Evolutionary conservation across 2,329 filamentous ascomycete species (phyloP).

Genomic region (Fusarium subglutinans): DNA sequence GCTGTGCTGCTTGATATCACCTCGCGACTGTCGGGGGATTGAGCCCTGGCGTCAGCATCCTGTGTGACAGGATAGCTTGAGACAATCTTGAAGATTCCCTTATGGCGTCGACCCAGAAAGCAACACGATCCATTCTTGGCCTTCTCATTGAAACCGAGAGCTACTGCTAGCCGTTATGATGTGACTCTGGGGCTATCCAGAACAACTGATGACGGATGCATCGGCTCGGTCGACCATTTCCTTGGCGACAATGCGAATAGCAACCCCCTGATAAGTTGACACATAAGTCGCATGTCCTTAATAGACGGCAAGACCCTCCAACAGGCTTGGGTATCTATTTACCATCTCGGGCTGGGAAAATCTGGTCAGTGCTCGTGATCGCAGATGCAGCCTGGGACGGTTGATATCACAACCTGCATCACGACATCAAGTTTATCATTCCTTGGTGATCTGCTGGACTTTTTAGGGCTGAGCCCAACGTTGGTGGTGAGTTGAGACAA

Average conservation of each 20-base stretch:
- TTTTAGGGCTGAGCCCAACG: not conserved
- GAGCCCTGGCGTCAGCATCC: not conserved
- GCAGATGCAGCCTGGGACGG: too few species aligned
- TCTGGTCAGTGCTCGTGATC: too few species aligned
- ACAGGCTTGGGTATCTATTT: rapidly evolving
- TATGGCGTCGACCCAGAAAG: not conserved
- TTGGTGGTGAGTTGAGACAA: not conserved
- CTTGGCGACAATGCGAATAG: not conserved
- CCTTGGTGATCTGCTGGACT: too few species aligned
- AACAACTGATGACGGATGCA: not conserved
- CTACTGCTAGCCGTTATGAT: not conserved
- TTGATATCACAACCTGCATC: not conserved
- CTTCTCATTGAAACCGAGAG: not conserved
- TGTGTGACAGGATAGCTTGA: not conserved
- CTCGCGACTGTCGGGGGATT: not conserved
- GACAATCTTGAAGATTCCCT: too few species aligned
- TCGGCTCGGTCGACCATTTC: not conserved
- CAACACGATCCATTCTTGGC: not conserved
- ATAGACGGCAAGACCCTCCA: not conserved
- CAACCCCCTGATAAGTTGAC: rapidly evolving
- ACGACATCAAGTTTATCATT: not conserved
- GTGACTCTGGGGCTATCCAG: rapidly evolving
- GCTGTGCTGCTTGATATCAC: constrained; percentile 1
- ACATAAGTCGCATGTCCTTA: not conserved
- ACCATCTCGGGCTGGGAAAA: rapidly evolving